These are phyloP conservation scores for Artomyces pyxidatus DNA, from an alignment of 768 basidiomycete species.

Conservation along the genomic window DNA sequence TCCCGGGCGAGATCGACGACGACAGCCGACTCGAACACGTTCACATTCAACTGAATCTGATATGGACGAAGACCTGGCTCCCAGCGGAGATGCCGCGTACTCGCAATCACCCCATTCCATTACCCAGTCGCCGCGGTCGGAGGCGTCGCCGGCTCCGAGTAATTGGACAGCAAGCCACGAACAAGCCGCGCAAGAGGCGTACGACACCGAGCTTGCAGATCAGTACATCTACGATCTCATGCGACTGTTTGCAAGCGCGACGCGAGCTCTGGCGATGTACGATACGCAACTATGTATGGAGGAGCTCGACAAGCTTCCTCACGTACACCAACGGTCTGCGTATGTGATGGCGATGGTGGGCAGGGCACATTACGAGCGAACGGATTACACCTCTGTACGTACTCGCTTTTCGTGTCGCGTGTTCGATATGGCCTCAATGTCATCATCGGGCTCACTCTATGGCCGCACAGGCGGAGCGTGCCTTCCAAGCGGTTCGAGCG, in stretches of 20 bases:
- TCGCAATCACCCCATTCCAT: slow-evolving; percentile 45
- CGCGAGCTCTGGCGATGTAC: slow-evolving; percentile 66
- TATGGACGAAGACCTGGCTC: slow-evolving; percentile 52
- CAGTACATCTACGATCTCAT: slow-evolving; percentile 76
- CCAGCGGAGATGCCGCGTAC: slow-evolving; percentile 40
- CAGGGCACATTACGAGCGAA: slow-evolving; percentile 81
- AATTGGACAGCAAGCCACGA: slow-evolving; percentile 61
- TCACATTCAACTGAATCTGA: slow-evolving; percentile 65
- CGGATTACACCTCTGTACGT: slow-evolving; percentile 83
- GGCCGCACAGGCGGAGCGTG: slow-evolving; percentile 68
- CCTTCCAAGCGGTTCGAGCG: slow-evolving; percentile 73
- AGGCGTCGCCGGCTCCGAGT: slow-evolving; percentile 51
- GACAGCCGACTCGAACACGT: slow-evolving; percentile 43
- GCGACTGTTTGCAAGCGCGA: slow-evolving; percentile 74
- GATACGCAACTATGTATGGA: slow-evolving; percentile 67
- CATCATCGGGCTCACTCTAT: slow-evolving; percentile 16
- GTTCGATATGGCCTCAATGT: slow-evolving; percentile 1
- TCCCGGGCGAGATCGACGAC: slow-evolving; percentile 50
- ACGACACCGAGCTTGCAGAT: slow-evolving; percentile 69
- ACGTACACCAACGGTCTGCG: slow-evolving; percentile 62
- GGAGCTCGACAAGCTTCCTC: slow-evolving; percentile 70
- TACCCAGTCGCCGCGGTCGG: slow-evolving; percentile 32
- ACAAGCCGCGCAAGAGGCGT: slow-evolving; percentile 62
- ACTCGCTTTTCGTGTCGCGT: neutral
- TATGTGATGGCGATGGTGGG: slow-evolving; percentile 80